These are phyloP conservation scores for Fusarium anthophilum DNA, from an alignment of 2,329 filamentous ascomycete genomes.

Conservation along the genomic window DNA sequence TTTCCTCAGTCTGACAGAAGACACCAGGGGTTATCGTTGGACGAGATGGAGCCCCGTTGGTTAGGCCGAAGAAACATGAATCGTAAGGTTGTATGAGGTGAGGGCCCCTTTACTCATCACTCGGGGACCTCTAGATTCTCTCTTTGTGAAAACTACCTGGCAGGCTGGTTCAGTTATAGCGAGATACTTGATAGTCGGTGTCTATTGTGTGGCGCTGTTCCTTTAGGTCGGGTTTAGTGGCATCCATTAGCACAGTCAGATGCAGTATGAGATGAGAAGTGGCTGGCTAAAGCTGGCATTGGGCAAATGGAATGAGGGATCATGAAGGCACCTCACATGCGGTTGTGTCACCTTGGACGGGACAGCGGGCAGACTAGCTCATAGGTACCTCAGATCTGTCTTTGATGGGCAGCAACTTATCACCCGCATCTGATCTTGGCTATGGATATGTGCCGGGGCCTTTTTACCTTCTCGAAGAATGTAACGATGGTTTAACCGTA, in stretches of 20 bases:
- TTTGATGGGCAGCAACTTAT: conserved; percentile 19
- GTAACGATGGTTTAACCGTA: conserved; percentile 30
- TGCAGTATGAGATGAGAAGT: conserved; percentile 23
- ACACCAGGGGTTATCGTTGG: conserved; percentile 23
- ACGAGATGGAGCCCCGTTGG: conserved; percentile 4
- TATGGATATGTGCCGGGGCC: conserved; percentile 9
- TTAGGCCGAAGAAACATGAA: background rate
- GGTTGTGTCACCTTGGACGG: conserved; percentile 32
- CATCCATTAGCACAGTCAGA: conserved; percentile 15
- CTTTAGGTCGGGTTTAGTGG: background rate
- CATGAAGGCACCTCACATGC: conserved; percentile 9
- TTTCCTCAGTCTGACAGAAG: conserved; percentile 10
- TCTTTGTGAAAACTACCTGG: background rate
- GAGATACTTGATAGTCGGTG: background rate
- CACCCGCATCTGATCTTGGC: conserved; percentile 15
- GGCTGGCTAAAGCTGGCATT: conserved; percentile 15
- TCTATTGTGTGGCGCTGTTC: background rate
- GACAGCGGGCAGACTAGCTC: conserved; percentile 9
- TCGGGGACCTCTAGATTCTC: background rate
- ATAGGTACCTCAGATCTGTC: conserved; percentile 16
- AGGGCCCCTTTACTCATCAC: conserved; percentile 12
- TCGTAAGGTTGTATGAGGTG: background rate
- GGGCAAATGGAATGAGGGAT: conserved; percentile 15
- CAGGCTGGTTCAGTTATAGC: background rate
- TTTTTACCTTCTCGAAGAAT: conserved; percentile 18